phyloP scores from a whole-genome alignment of 1,284 basidiomycete species.

The Veloboletus limbatus region DNA sequence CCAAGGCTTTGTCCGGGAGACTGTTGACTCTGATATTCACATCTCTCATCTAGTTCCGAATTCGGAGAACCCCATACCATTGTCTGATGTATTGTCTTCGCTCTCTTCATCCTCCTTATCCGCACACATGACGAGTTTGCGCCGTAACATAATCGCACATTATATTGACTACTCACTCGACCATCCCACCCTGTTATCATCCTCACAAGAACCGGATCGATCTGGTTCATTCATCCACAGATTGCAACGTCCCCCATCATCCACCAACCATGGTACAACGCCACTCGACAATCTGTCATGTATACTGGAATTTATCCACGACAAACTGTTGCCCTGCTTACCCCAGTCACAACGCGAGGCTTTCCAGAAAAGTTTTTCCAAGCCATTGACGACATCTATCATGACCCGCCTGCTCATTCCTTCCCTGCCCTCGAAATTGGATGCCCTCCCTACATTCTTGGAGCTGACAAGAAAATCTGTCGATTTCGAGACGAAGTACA shows the following conservation, averaged over 20 bases:
- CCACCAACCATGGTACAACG: slow-evolving; percentile 40
- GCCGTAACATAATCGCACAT: slow-evolving; percentile 59
- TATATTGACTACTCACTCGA: slow-evolving; percentile 59
- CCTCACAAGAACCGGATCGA: slow-evolving; percentile 37
- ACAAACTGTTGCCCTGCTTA: slow-evolving; percentile 53
- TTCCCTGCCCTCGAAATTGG: slow-evolving; percentile 60
- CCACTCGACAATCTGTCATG: slow-evolving; percentile 50
- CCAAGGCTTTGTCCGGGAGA: background rate
- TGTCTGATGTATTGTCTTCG: slow-evolving; percentile 58
- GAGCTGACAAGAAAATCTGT: slow-evolving; percentile 52
- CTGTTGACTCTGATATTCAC: background rate
- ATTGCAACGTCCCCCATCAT: slow-evolving; percentile 46
- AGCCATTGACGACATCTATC: slow-evolving; percentile 55
- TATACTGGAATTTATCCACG: slow-evolving; percentile 55
- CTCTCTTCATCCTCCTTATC: slow-evolving; percentile 54
- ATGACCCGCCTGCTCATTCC: slow-evolving; percentile 66
- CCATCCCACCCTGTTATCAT: slow-evolving; percentile 46
- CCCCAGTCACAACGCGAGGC: slow-evolving; percentile 42
- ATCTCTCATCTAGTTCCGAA: slow-evolving; percentile 46
- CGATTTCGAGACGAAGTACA: slow-evolving; percentile 56
- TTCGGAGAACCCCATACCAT: slow-evolving; percentile 47
- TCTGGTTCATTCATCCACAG: slow-evolving; percentile 32
- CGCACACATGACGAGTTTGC: slow-evolving; percentile 54
- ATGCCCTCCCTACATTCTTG: slow-evolving; percentile 60
- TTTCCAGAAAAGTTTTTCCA: slow-evolving; percentile 55